phyloP scores from a whole-genome alignment of 2,329 filamentous ascomycete genomes.

The Colletotrichum camelliae region DNA sequence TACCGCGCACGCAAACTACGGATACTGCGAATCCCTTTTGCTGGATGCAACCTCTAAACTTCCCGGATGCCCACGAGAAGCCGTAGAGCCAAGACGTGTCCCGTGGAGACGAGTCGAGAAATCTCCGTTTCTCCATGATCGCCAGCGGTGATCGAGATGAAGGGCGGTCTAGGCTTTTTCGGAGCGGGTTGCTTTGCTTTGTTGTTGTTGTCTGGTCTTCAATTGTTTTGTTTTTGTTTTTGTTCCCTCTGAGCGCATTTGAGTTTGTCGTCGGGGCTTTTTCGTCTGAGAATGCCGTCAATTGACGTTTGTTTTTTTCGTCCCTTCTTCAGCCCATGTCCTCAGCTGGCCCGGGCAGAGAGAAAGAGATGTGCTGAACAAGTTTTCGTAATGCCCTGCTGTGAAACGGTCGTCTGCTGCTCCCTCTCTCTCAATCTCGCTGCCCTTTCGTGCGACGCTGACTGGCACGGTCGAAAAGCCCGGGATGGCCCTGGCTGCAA shows the following conservation, averaged over 20 bases:
- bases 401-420: not conserved
- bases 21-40: not conserved
- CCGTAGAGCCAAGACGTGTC: not conserved
- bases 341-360: not conserved
- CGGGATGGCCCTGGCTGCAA: not conserved
- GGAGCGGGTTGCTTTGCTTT: not conserved
- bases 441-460: not conserved
- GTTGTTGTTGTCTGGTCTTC: not conserved
- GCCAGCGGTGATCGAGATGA: not conserved
- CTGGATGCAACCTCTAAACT: not conserved
- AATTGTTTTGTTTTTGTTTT: not conserved
- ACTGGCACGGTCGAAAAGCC: not conserved
- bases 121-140: conserved; percentile 10
- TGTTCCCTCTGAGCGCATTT: not conserved
- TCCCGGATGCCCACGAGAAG: not conserved
- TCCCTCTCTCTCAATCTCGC: not conserved
- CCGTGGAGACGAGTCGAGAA: not conserved
- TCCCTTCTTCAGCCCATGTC: not conserved
- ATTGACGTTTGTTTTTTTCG: not conserved
- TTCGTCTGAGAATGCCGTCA: not conserved
- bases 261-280: not conserved
- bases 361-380: not conserved
- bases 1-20: not conserved
- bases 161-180: not conserved
- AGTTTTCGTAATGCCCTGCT: not conserved